Percentiles rank a stretch among this genome's conserved stretches.
Conservation (phyloP, 768 basidiomycete species). For the Lyophyllum shimeji region DNA sequence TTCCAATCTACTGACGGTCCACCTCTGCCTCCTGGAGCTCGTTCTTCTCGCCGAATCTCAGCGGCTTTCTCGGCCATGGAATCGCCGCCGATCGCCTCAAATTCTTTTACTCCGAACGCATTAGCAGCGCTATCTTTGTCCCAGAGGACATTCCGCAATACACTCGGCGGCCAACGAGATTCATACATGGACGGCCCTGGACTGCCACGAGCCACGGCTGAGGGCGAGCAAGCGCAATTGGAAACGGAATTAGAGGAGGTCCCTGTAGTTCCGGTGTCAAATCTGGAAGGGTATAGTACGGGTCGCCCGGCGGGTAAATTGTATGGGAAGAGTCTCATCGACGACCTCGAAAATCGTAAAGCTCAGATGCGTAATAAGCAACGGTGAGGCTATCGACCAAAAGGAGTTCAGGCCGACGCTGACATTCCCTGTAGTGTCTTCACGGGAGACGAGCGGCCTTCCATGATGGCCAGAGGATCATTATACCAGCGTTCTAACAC, state of each 20-base stretch:
- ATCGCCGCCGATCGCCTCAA: conserved; percentile 47
- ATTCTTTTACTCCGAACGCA: conserved; percentile 80
- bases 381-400: conserved; percentile 49
- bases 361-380: conserved; percentile 79
- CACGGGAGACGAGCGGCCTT: conserved; percentile 83
- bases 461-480: conserved; percentile 83
- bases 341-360: conserved; percentile 84
- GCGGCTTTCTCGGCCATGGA: conserved; percentile 32
- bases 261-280: conserved; percentile 20
- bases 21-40: conserved; percentile 75
- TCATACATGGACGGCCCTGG: conserved; percentile 52
- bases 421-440: conserved; percentile 60
- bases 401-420: not conserved
- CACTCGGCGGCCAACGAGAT: conserved; percentile 66
- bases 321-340: conserved; percentile 87
- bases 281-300: conserved; percentile 30
- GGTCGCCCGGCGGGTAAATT: conserved; percentile 76
- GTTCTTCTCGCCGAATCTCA: conserved; percentile 53
- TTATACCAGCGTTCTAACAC: conserved; percentile 57
- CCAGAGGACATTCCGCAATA: conserved; percentile 85
- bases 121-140: conserved; percentile 69
- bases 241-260: conserved; percentile 39
- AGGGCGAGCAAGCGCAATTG: conserved; percentile 74
- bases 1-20: conserved; percentile 73
- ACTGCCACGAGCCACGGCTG: conserved; percentile 71